These are phyloP conservation scores for Pythium vanterpoolii DNA, from an alignment of 352 stramenopile genomes.

Conservation along the genomic window DNA sequence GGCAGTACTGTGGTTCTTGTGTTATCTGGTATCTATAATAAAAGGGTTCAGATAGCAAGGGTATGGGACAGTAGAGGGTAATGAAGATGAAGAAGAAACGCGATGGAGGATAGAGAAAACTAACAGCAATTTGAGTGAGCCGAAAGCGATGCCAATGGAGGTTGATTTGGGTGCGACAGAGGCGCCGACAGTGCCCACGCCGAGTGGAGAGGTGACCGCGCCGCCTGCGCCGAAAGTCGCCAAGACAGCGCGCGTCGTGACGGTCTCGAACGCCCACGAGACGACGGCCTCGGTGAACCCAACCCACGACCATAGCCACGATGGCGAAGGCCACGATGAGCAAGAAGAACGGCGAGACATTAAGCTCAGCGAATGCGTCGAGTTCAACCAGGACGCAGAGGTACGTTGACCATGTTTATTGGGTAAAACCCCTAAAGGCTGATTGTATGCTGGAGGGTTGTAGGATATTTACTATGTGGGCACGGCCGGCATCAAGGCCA, in stretches of 20 bases:
- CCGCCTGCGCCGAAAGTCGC: conserved; percentile 8
- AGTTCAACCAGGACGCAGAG: conserved; percentile 48
- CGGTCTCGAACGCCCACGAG: conserved; percentile 9
- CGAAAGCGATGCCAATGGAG: background rate
- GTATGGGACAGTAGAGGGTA: background rate
- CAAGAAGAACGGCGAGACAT: conserved; percentile 26
- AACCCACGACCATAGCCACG: conserved; percentile 12
- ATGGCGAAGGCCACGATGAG: conserved; percentile 20
- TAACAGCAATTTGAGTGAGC: background rate
- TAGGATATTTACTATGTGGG: conserved; percentile 84
- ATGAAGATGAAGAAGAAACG: background rate
- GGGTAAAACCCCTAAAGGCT: background rate
- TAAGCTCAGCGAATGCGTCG: conserved; percentile 73
- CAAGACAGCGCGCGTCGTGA: conserved; percentile 17
- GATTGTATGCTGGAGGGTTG: background rate
- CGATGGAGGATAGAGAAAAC: background rate
- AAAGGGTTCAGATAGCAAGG: background rate
- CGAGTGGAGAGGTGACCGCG: conserved; percentile 1
- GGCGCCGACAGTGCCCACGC: background rate
- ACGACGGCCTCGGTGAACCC: background rate
- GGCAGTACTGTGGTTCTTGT: background rate
- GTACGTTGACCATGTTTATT: conserved; percentile 10
- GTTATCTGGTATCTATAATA: background rate
- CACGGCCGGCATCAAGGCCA: conserved; percentile 76
- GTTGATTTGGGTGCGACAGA: background rate